phyloP scores from a whole-genome alignment of 805 yeast genomes.

The Cyberlindnera petersonii region DNA sequence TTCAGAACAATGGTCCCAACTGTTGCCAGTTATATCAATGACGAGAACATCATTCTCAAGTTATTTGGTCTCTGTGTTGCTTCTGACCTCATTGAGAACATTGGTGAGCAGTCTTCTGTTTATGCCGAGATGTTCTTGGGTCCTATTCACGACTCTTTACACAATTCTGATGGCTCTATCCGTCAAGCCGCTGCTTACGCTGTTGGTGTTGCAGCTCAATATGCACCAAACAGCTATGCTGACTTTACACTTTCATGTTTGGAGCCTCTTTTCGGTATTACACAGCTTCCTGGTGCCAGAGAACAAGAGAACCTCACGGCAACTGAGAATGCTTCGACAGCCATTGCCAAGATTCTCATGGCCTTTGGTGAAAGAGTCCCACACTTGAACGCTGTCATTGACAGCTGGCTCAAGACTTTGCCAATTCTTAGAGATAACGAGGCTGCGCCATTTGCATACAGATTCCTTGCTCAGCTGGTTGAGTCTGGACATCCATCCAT shows the following conservation, averaged over 20 bases:
- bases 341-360: slow-evolving; percentile 81
- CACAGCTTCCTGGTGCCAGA: slow-evolving; percentile 74
- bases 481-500: slow-evolving; percentile 62
- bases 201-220: slow-evolving; percentile 82
- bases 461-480: slow-evolving; percentile 68
- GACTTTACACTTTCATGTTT: slow-evolving; percentile 67
- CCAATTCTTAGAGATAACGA: slow-evolving; percentile 84
- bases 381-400: slow-evolving; percentile 56
- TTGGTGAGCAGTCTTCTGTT: slow-evolving; percentile 63
- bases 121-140: slow-evolving; percentile 63
- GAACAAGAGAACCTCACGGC: slow-evolving; percentile 82
- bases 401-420: slow-evolving; percentile 75
- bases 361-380: slow-evolving; percentile 57
- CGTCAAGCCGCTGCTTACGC: slow-evolving; percentile 87
- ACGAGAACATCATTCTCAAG: slow-evolving; percentile 63
- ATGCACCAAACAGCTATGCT: slow-evolving; percentile 61
- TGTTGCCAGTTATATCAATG: slow-evolving; percentile 55
- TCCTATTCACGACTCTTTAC: slow-evolving; percentile 62
- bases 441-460: slow-evolving; percentile 82
- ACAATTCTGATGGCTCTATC: slow-evolving; percentile 62
- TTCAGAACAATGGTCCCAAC: slow-evolving; percentile 65
- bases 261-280: slow-evolving; percentile 69
- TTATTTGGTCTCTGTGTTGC: slow-evolving; percentile 77
- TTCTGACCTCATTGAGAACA: slow-evolving; percentile 75
- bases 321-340: slow-evolving; percentile 78